Conservation (phyloP, 768 basidiomycete species). For the Boletus edulis region DNA sequence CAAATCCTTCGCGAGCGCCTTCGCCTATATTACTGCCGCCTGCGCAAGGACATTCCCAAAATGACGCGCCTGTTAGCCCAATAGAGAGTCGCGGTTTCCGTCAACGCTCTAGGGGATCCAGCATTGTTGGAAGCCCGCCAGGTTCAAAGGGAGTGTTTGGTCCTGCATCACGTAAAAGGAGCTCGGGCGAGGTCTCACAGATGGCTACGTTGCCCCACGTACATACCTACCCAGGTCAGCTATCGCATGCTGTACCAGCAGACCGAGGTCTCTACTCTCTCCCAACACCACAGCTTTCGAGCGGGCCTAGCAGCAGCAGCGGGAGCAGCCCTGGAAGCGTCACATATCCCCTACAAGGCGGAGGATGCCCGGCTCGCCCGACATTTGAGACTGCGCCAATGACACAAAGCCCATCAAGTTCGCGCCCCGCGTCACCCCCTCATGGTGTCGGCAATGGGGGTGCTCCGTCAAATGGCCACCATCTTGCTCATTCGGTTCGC, state of each 20-base stretch:
- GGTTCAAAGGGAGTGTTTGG: slow-evolving; percentile 26
- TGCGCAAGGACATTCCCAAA: slow-evolving; percentile 27
- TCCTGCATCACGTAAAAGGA: slow-evolving; percentile 28
- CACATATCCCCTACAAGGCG: slow-evolving; percentile 36
- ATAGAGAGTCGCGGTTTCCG: slow-evolving; percentile 30
- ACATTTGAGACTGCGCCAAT: slow-evolving; percentile 28
- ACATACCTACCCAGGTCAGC: slow-evolving; percentile 33
- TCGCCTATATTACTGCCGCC: slow-evolving; percentile 69
- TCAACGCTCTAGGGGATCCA: slow-evolving; percentile 29
- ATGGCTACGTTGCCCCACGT: slow-evolving; percentile 27
- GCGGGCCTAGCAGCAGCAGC: slow-evolving; percentile 57
- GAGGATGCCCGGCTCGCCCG: slow-evolving; percentile 17
- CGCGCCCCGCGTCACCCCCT: slow-evolving; percentile 60
- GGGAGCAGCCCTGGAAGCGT: slow-evolving; percentile 61
- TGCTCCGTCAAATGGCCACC: slow-evolving; percentile 43
- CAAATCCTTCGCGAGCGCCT: slow-evolving; percentile 67
- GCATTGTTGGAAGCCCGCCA: slow-evolving; percentile 39
- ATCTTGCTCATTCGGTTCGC: slow-evolving; percentile 81
- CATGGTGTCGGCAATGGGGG: slow-evolving; percentile 32
- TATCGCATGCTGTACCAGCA: slow-evolving; percentile 27
- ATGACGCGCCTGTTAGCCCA: slow-evolving; percentile 32
- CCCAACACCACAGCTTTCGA: slow-evolving; percentile 62
- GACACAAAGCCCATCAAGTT: slow-evolving; percentile 48
- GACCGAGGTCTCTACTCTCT: slow-evolving; percentile 32
- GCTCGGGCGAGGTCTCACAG: slow-evolving; percentile 31